Base-by-base conservation (phyloP, 331 rosid genomes). In the Phaseolus coccineus region DNA sequence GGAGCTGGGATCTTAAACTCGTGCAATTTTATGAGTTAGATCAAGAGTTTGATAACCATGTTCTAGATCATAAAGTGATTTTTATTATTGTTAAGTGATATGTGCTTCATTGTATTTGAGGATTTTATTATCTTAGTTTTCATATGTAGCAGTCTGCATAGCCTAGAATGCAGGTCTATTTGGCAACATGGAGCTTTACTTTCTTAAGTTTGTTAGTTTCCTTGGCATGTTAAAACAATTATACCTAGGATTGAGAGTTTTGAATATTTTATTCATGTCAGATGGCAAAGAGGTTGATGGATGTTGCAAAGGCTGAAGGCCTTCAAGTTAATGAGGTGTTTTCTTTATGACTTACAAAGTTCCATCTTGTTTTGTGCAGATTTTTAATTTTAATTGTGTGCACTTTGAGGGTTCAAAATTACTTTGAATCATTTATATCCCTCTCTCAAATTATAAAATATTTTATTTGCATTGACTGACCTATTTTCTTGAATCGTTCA, bases 211-310 rank as follows among this genome's bases (percentile, higher is more conserved):
- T 74, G 64, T 14, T 68, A 44, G 48, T 79, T 77, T 76, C 35
- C 47, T 73, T 53, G 46, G 46, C 73, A n/a, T 69, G 73, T n/a
- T 35, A 42, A 72, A 78, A 9, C 51, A 46, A 30, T 5, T 63
- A 37, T 75, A 69, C 53, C 72, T 59, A 56, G 48, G 16, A 61
- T 37, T 68, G 33, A 3, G 31, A 56, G 37, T 13, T 53, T 46
- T 9, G 59, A 76, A 42, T 52, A 30, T 81, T 81, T 90, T 56
- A 63, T 82, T 77, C 74, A 53, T 87, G 83, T 37, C 83, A 95
- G 99, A 95, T 93, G 98, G 98, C 96, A 51, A 95, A 95, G 87
- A 89, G 87, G 88, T 88, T 95, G 76, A 80, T 87, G 86, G 90
- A 89, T 82, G 88, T 95, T 85, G 93, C 97, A 56, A 91, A 71